Evolutionary conservation across 305 asterid genomes (phyloP).

Genomic region (Fraxinus greggii): DNA sequence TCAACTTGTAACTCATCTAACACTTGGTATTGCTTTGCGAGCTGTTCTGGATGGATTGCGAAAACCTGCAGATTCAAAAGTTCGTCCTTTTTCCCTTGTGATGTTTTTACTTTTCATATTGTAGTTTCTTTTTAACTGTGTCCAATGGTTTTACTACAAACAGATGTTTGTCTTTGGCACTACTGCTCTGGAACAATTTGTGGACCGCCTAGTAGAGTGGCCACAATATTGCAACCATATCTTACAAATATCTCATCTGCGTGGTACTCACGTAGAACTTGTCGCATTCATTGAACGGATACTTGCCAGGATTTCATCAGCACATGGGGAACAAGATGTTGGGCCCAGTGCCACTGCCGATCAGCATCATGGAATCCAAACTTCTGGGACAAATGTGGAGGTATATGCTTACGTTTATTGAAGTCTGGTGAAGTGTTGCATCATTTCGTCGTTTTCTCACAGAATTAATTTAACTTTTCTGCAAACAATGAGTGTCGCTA

Average conservation of each 20-base stretch:
- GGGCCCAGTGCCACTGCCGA: slow-evolving; percentile 30
- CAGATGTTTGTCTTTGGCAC: slow-evolving; percentile 98
- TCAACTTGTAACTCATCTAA: slow-evolving; percentile 87
- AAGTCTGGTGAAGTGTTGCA: neutral
- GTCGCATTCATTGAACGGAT: slow-evolving; percentile 74
- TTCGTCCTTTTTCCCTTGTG: slow-evolving; percentile 30
- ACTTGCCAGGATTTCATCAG: slow-evolving; percentile 67
- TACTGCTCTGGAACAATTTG: slow-evolving; percentile 88
- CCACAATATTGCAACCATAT: slow-evolving; percentile 99
- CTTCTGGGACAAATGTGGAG: slow-evolving; percentile 57
- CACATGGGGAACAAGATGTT: slow-evolving; percentile 68
- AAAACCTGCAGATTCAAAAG: slow-evolving; percentile 96
- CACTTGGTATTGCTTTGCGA: slow-evolving; percentile 97
- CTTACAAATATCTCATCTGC: slow-evolving; percentile 93
- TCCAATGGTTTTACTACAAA: slow-evolving; percentile 29
- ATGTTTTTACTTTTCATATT: neutral
- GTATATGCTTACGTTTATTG: slow-evolving; percentile 32
- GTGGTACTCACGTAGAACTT: slow-evolving; percentile 73
- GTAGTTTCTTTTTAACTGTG: slow-evolving; percentile 21
- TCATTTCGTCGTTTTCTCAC: neutral
- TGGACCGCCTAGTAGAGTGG: slow-evolving; percentile 97
- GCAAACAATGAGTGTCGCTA: neutral
- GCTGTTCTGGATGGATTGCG: slow-evolving; percentile 97
- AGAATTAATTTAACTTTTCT: slow-evolving; percentile 1
- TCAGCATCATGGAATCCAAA: slow-evolving; percentile 41